phyloP scores from a whole-genome alignment of 2,329 filamentous ascomycete species.

The Endoconidiophora polonica region DNA sequence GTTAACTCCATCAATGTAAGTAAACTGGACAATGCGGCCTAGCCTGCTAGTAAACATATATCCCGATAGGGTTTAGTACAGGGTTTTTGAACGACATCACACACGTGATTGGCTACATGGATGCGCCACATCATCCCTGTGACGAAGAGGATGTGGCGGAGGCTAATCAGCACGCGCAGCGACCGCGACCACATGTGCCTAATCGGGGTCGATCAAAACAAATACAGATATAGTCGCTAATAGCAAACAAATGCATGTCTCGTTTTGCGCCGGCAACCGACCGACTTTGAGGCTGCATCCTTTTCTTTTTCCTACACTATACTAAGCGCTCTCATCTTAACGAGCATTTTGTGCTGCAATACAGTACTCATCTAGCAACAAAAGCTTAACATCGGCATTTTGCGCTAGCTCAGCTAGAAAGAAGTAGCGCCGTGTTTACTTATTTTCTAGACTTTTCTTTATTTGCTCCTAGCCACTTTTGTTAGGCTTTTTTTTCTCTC shows the following conservation, averaged over 20 bases:
- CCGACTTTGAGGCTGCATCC: neutral
- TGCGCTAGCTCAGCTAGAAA: too few relatives aligned
- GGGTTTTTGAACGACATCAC: neutral
- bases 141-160: neutral
- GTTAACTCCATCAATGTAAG: neutral
- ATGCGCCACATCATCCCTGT: neutral
- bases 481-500: neutral
- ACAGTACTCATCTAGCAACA: too few relatives aligned
- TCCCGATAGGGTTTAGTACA: conserved; percentile 11
- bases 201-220: conserved; percentile 12
- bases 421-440: neutral
- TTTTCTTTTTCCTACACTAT: neutral
- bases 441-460: neutral
- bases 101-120: conserved; percentile 3
- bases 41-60: conserved; percentile 9
- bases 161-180: conserved; percentile 4
- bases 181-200: conserved; percentile 6
- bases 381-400: too few relatives aligned
- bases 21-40: neutral
- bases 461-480: neutral
- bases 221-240: conserved; percentile 1
- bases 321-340: too few relatives aligned
- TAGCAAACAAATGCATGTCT: neutral
- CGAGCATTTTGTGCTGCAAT: too few relatives aligned
- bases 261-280: neutral